These are phyloP conservation scores for Rutstroemia sp. DNA, from an alignment of 2,329 filamentous ascomycete species.

Conservation along the genomic window DNA sequence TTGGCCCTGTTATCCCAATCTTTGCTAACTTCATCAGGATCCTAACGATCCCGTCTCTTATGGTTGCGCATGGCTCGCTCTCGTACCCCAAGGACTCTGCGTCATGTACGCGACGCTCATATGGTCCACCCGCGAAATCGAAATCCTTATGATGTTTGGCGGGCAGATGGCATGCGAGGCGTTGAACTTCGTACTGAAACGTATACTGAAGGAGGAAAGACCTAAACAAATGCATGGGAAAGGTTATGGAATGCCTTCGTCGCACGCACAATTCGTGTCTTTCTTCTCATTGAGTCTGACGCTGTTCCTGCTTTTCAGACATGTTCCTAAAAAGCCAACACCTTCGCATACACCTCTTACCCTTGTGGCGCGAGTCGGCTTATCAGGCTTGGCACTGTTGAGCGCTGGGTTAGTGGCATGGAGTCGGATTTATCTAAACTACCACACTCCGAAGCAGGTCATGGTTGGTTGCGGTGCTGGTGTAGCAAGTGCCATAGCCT, in stretches of 20 bases:
- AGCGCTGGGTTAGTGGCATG: conserved; percentile 65
- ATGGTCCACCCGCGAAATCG: conserved; percentile 84
- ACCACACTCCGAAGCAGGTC: conserved; percentile 86
- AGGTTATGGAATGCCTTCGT: conserved; percentile 95
- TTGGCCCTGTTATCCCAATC: not conserved
- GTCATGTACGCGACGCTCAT: conserved; percentile 85
- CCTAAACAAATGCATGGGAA: conserved; percentile 77
- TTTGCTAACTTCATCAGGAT: conserved; percentile 49
- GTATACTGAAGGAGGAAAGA: conserved; percentile 85
- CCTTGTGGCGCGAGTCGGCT: conserved; percentile 46
- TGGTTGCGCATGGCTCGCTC: conserved; percentile 85
- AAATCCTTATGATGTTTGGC: conserved; percentile 81
- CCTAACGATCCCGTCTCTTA: conserved; percentile 79
- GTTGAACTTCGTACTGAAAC: conserved; percentile 83
- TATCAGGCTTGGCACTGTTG: conserved; percentile 50
- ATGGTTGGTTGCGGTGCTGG: conserved; percentile 71
- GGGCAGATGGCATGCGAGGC: conserved; percentile 90
- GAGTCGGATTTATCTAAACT: conserved; percentile 84
- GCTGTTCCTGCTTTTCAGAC: conserved; percentile 78
- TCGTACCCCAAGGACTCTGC: conserved; percentile 85
- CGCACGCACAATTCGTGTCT: conserved; percentile 88
- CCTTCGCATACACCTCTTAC: conserved; percentile 47
- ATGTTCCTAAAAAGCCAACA: conserved; percentile 48
- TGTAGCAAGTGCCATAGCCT: conserved; percentile 59
- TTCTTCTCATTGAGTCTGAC: conserved; percentile 83